Percentiles rank a stretch among this genome's conserved stretches.
phyloP scores from a whole-genome alignment of 2,329 filamentous ascomycete genomes.

The Thelonectria rubi region DNA sequence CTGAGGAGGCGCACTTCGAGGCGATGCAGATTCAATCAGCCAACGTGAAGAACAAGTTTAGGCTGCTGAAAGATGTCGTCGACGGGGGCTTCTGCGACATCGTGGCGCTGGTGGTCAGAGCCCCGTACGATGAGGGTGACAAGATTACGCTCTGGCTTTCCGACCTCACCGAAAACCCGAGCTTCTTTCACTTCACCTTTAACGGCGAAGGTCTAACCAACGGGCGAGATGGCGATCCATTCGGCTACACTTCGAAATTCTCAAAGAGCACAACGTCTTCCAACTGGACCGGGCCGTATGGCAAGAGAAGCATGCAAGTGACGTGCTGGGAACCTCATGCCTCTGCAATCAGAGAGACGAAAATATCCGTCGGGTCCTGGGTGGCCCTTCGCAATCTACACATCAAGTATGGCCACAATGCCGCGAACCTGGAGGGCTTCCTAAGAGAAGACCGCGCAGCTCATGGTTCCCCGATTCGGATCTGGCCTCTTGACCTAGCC shows the following conservation, averaged over 20 bases:
- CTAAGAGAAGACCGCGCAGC: slow-evolving; percentile 68
- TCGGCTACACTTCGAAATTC: slow-evolving; percentile 58
- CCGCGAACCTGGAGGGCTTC: slow-evolving; percentile 72
- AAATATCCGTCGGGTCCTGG: slow-evolving; percentile 68
- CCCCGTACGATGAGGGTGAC: slow-evolving; percentile 54
- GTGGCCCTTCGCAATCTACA: slow-evolving; percentile 77
- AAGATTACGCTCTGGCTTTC: slow-evolving; percentile 75
- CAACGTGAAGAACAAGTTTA: slow-evolving; percentile 65
- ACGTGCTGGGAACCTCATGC: slow-evolving; percentile 77
- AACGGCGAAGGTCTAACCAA: slow-evolving; percentile 44
- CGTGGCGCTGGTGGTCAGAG: slow-evolving; percentile 72
- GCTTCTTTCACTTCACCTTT: slow-evolving; percentile 63
- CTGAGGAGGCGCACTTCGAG: slow-evolving; percentile 55
- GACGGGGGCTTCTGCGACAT: slow-evolving; percentile 71
- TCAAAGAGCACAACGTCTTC: slow-evolving; percentile 29
- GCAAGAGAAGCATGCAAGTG: slow-evolving; percentile 75
- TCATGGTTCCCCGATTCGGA: slow-evolving; percentile 59
- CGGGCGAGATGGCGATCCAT: slow-evolving; percentile 61
- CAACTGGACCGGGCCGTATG: slow-evolving; percentile 79
- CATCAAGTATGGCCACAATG: slow-evolving; percentile 65
- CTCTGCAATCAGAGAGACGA: slow-evolving; percentile 57
- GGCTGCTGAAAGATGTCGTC: slow-evolving; percentile 69
- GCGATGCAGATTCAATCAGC: slow-evolving; percentile 49
- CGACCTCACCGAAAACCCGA: slow-evolving; percentile 80
- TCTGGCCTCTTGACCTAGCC: slow-evolving; percentile 59